Percentiles rank a stretch among this genome's conserved stretches.
These are phyloP conservation scores for Myxozyma lipomycoides DNA, from an alignment of 805 yeast species.

Conservation along the genomic window DNA sequence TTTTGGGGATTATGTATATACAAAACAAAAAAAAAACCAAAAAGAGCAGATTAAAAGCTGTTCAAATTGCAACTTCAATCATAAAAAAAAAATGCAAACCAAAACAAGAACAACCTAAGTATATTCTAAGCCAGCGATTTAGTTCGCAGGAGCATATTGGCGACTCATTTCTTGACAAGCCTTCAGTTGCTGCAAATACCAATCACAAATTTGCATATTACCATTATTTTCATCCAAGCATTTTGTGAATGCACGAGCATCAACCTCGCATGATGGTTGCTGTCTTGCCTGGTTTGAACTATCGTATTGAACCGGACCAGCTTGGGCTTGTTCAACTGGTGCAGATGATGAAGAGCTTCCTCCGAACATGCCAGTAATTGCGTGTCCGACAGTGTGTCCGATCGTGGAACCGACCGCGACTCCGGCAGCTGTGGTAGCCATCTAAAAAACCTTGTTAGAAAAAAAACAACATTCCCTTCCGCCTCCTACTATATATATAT, in stretches of 20 bases:
- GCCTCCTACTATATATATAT: neutral
- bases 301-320: conserved; percentile 35
- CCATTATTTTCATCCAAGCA: conserved; percentile 92
- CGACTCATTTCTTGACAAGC: conserved; percentile 94
- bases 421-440: conserved; percentile 99
- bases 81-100: too few relatives aligned
- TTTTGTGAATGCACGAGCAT: conserved; percentile 91
- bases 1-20: neutral
- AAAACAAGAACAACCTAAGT: neutral
- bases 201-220: conserved; percentile 95
- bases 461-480: neutral
- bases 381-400: conserved; percentile 96
- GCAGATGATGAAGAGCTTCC: conserved; percentile 57
- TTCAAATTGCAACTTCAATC: too few relatives aligned
- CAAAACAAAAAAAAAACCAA: neutral
- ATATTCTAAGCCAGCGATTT: neutral
- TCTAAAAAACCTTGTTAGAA: conserved; percentile 41
- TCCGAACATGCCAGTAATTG: conserved; percentile 82
- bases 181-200: conserved; percentile 93
- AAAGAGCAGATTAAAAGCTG: too few relatives aligned
- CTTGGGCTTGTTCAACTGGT: conserved; percentile 45
- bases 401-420: conserved; percentile 98
- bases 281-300: conserved; percentile 46
- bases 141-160: neutral
- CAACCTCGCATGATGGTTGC: conserved; percentile 72